Base-by-base conservation (phyloP, 192 early-diverging fungal species). In the Coemansia sp. region DNA sequence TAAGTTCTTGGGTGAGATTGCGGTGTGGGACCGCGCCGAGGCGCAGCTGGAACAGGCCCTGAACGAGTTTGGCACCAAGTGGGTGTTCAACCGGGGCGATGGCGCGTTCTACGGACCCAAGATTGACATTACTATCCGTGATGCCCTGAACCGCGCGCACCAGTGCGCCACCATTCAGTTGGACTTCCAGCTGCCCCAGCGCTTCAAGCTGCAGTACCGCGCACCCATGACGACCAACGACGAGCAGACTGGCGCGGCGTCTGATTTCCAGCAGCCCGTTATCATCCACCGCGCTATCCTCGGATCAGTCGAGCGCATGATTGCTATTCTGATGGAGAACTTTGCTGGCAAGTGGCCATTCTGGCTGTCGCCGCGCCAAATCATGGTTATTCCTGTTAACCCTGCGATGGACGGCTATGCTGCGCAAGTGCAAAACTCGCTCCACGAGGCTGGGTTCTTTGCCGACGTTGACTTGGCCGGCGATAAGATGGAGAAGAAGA, bases 41-140 rank as follows among this genome's bases (percentile, higher is more conserved):
- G 83, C 85, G 81, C 85, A 83, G 72, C 86, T 99, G 39, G 85
- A 85, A 19, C 85, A 87, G 57, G 88, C 94, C 14, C 84, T 99
- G 57, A 86, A 92, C 73, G 84, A 88, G 46, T 95, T 92, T 84
- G 92, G 92, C 40, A 63, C 84, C 31, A 78, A 79, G 27, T 99
- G 97, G 97, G 88, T 88, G 71, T 54, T 98, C 54, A 94, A 98
- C 79, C 91, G 90, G 9, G 94, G 94, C 66, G 97, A 99, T 83
- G 97, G 97, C 45, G 97, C 97, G 24, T 99, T 99, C 89, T 99
- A 99, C 79, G 97, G 97, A n/a, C 97, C 97, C 75, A 99, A 99
- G 91, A 93, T 99, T 74, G 97, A 99, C 84, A 98, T 99, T 78
- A 89, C 89, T 40, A 93, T 99, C 74, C 85, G 90, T 13, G 97